These are phyloP conservation scores for Leptographium wingfieldii DNA, from an alignment of 2,329 filamentous ascomycete species.

Conservation along the genomic window DNA sequence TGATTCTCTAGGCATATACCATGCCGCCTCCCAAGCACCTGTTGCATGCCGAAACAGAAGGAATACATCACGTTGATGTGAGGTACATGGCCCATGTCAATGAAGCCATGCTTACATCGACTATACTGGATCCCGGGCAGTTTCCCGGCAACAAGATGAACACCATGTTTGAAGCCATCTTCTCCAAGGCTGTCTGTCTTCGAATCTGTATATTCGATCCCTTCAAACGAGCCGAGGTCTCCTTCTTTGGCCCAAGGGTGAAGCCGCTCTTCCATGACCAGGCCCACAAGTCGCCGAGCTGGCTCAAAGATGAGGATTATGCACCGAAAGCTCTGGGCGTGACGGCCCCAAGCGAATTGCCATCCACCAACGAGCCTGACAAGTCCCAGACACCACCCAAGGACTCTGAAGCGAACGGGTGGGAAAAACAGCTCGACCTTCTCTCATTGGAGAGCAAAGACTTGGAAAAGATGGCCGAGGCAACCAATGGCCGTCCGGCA, in stretches of 20 bases:
- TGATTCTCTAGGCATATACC: background rate
- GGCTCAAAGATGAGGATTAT: constrained; percentile 8
- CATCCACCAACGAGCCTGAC: no score
- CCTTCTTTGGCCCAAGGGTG: constrained; percentile 14
- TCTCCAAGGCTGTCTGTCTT: constrained; percentile 14
- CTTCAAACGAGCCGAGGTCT: constrained; percentile 5
- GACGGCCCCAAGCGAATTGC: background rate
- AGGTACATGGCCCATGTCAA: constrained; percentile 19
- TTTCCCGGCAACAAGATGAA: constrained; percentile 4
- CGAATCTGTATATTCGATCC: constrained; percentile 15
- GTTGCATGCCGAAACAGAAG: constrained; percentile 15
- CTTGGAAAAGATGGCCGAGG: background rate
- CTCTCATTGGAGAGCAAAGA: background rate
- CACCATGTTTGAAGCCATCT: constrained; percentile 11
- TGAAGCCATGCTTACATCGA: constrained; percentile 15
- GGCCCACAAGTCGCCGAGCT: constrained; percentile 6
- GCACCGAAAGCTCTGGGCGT: constrained; percentile 3
- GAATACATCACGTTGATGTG: constrained; percentile 13
- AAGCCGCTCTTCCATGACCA: constrained; percentile 10
- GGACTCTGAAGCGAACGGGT: background rate
- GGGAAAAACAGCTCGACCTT: background rate
- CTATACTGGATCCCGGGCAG: constrained; percentile 16
- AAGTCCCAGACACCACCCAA: background rate
- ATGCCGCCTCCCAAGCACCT: constrained; percentile 11
- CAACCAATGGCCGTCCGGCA: background rate